Evolutionary conservation across 495 filamentous ascomycete genomes (phyloP).

Genomic region (Hypoxylon perforatum): DNA sequence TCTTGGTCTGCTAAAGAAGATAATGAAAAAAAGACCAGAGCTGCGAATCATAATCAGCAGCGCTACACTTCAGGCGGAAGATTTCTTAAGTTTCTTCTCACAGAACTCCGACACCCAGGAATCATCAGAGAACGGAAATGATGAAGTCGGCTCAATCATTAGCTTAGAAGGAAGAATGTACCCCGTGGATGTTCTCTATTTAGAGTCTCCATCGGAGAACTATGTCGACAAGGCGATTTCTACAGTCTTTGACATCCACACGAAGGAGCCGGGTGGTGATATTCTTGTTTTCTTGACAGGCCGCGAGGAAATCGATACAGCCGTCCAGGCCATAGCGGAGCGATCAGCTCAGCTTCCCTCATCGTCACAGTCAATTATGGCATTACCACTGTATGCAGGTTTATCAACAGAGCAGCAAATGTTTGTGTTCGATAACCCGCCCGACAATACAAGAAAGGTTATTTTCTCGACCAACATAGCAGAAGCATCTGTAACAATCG

Average conservation of each 20-base stretch:
- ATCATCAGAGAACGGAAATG: slow-evolving; percentile 51
- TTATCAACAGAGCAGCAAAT: slow-evolving; percentile 90
- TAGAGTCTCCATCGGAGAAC: slow-evolving; percentile 83
- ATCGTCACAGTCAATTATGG: slow-evolving; percentile 73
- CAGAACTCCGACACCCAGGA: slow-evolving; percentile 56
- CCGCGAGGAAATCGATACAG: slow-evolving; percentile 90
- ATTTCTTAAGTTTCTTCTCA: slow-evolving; percentile 86
- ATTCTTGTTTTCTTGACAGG: slow-evolving; percentile 94
- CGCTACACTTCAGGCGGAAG: slow-evolving; percentile 91
- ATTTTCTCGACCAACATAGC: slow-evolving; percentile 97
- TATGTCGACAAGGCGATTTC: slow-evolving; percentile 89
- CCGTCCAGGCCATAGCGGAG: slow-evolving; percentile 81
- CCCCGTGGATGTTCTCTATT: slow-evolving; percentile 88
- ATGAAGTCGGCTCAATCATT: slow-evolving; percentile 75
- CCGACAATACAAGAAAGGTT: slow-evolving; percentile 87
- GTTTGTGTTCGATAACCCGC: slow-evolving; percentile 89
- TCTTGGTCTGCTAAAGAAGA: slow-evolving; percentile 94
- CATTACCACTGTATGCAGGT: slow-evolving; percentile 89
- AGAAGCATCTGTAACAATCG: slow-evolving; percentile 94
- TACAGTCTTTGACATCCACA: slow-evolving; percentile 92
- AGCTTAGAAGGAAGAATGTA: slow-evolving; percentile 92
- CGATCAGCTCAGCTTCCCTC: slow-evolving; percentile 79
- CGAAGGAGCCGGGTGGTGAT: slow-evolving; percentile 87
- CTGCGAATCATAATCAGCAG: slow-evolving; percentile 92
- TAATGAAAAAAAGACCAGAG: slow-evolving; percentile 82